These are phyloP conservation scores for Scopulariopsis brevicaulis DNA, from an alignment of 2,329 filamentous ascomycete genomes.

Conservation along the genomic window DNA sequence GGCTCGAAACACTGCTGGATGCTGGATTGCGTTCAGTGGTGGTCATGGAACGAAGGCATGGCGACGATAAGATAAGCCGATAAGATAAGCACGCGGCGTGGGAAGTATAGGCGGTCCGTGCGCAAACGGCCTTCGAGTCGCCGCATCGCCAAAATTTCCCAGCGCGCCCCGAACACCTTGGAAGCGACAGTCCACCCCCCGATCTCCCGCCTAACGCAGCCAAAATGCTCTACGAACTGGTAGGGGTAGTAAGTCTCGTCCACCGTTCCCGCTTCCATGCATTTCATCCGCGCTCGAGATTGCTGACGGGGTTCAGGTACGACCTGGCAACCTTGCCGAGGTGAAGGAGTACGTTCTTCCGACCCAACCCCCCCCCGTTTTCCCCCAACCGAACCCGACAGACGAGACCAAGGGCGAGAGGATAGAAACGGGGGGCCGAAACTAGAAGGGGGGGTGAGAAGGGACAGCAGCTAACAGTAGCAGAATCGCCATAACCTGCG, in stretches of 20 bases:
- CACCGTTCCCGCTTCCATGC: not conserved
- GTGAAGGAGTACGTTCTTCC: slow-evolving; percentile 75
- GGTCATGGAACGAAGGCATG: no score
- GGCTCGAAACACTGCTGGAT: no score
- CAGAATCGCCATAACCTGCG: slow-evolving; percentile 81
- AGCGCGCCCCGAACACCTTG: not conserved
- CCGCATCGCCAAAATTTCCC: not conserved
- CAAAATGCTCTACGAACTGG: slow-evolving; percentile 92
- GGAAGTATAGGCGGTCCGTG: not conserved
- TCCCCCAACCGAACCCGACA: slow-evolving; percentile 3
- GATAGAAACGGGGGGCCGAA: not conserved
- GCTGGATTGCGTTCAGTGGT: no score
- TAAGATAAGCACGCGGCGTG: not conserved
- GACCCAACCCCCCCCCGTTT: slow-evolving; percentile 9
- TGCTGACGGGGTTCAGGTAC: slow-evolving; percentile 50
- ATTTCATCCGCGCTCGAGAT: slow-evolving; percentile 4
- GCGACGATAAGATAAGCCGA: not conserved
- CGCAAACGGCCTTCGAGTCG: not conserved
- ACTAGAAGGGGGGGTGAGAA: not conserved
- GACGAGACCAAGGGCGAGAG: slow-evolving; percentile 5
- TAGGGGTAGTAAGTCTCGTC: slow-evolving; percentile 70
- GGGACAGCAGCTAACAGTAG: not conserved
- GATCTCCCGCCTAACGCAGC: slow-evolving; percentile 1
- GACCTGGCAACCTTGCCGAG: slow-evolving; percentile 78
- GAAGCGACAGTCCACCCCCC: slow-evolving; percentile 14